Conservation (phyloP, 192 early-diverging fungal genomes). For the Backusella morwellensis region DNA sequence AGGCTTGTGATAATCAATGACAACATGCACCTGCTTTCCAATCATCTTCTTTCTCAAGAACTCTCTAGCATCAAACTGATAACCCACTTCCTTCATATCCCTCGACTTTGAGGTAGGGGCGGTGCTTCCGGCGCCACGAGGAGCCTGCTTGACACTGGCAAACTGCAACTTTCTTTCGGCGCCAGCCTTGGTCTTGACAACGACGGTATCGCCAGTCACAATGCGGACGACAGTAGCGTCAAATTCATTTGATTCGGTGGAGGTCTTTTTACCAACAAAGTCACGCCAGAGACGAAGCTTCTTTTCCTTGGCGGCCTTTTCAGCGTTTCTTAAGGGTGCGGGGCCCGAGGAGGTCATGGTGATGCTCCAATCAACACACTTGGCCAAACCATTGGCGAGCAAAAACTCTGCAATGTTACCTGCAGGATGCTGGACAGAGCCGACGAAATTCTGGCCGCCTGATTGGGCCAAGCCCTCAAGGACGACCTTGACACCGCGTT, state of each 20-base stretch:
- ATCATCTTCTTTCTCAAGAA: constrained; percentile 84
- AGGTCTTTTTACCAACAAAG: constrained; percentile 46
- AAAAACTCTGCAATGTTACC: constrained; percentile 93
- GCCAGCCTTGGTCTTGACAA: constrained; percentile 39
- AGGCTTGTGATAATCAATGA: constrained; percentile 89
- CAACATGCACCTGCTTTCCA: constrained; percentile 72
- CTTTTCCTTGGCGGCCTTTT: constrained; percentile 76
- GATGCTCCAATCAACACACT: constrained; percentile 85
- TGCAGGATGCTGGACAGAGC: constrained; percentile 74
- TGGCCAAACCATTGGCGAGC: constrained; percentile 77
- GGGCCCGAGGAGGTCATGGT: constrained; percentile 76
- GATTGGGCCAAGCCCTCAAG: constrained; percentile 69
- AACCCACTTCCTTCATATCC: constrained; percentile 73
- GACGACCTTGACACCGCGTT: constrained; percentile 85
- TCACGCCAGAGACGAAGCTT: constrained; percentile 86
- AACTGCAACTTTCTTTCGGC: constrained; percentile 41
- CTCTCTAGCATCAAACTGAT: constrained; percentile 87
- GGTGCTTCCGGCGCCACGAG: constrained; percentile 25
- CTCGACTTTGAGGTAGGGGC: constrained; percentile 56
- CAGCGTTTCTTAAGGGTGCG: constrained; percentile 70
- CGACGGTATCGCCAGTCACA: constrained; percentile 56
- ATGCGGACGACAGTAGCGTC: constrained; percentile 51
- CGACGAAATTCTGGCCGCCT: constrained; percentile 73
- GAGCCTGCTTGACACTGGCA: constrained; percentile 41
- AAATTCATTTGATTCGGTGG: constrained; percentile 45